Evolutionary conservation across 169 alveolate species (phyloP), one percentile per base, ranked within the genome.

Genomic region (Theileria orientalis): DNA sequence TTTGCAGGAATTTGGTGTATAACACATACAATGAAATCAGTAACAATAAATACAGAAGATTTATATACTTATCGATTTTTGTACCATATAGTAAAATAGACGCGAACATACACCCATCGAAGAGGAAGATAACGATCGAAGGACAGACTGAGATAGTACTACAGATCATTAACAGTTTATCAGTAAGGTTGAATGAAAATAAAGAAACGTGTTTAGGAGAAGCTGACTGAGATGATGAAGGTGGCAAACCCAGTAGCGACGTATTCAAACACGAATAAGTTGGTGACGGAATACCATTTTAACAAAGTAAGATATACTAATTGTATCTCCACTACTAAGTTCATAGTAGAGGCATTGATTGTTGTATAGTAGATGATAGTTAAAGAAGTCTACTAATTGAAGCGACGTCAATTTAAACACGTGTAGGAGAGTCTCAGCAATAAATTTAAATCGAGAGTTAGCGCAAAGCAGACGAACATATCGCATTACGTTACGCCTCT

Each of bases 51-150:
- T 83, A 82, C 44, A 66, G 92, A 41, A 90, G 94, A 14, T 92
- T 91, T 92, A 97, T 94, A 23, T 97, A 97, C 83, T 69, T 98
- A 49, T 90, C 98, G 21, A 66, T 97, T n/a, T 83, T 79, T n/a
- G 85, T 98, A 68, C 97, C 97, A 8, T 92, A 98, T 8, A 94
- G 90, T 27, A 52, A 89, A 25, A 83, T 98, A 23, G 99, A 98
- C 83, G 98, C 97, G 13, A 98, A 98, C 87, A 99, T 98, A 0
- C 99, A 97, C 72, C 99, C 99, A 13, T 96, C 98, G 37, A 98
- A 98, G 87, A 95, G 93, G 70, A 90, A 90, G 72, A 97, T 97
- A 0, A 86, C 84, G 61, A 94, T 96, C 70, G 76, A 91, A 57
- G 78, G 94, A 74, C 97, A 96, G 62, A 92, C 84, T 14, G 95